phyloP scores from a whole-genome alignment of 495 filamentous ascomycete species.

The Podospora conica region DNA sequence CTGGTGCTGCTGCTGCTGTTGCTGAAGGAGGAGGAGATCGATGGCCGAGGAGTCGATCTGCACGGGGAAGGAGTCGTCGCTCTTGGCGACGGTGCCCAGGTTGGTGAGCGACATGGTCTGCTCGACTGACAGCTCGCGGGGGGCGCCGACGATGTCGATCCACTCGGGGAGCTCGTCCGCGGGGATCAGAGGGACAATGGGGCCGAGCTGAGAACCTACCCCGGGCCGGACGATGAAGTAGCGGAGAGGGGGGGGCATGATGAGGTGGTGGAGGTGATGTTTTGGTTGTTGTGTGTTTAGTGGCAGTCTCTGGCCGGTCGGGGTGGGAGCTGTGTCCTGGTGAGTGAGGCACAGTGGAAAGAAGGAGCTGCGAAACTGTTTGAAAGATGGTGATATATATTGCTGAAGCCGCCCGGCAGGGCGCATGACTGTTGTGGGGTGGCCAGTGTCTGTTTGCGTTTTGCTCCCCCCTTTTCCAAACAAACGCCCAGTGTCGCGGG shows the following conservation, averaged over 20 bases:
- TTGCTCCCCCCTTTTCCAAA: not conserved
- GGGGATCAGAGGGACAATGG: slow-evolving; percentile 40
- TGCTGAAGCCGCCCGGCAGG: not conserved
- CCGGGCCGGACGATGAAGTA: slow-evolving; percentile 36
- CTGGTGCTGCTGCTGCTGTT: not conserved
- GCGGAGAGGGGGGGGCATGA: slow-evolving; percentile 11
- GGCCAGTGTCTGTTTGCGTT: not conserved
- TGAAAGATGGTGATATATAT: not conserved
- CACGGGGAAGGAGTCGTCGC: slow-evolving; percentile 29
- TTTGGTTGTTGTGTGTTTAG: not conserved
- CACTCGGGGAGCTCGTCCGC: slow-evolving; percentile 41
- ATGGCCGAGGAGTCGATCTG: slow-evolving; percentile 8
- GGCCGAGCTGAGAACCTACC: slow-evolving; percentile 22
- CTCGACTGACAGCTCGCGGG: slow-evolving; percentile 33
- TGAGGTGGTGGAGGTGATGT: not conserved
- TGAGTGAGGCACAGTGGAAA: not conserved
- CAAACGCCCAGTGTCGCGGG: not conserved
- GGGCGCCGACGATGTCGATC: slow-evolving; percentile 33
- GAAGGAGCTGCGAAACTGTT: not conserved
- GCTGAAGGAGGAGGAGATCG: not conserved
- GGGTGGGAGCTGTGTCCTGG: not conserved
- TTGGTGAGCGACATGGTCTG: slow-evolving; percentile 34
- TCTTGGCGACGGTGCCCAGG: slow-evolving; percentile 29
- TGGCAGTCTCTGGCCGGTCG: not conserved
- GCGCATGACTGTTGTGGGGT: not conserved